Evolutionary conservation across 208 protist genomes (phyloP), one percentile per base, ranked within the genome.

Genomic region (Trypanosoma mega): DNA sequence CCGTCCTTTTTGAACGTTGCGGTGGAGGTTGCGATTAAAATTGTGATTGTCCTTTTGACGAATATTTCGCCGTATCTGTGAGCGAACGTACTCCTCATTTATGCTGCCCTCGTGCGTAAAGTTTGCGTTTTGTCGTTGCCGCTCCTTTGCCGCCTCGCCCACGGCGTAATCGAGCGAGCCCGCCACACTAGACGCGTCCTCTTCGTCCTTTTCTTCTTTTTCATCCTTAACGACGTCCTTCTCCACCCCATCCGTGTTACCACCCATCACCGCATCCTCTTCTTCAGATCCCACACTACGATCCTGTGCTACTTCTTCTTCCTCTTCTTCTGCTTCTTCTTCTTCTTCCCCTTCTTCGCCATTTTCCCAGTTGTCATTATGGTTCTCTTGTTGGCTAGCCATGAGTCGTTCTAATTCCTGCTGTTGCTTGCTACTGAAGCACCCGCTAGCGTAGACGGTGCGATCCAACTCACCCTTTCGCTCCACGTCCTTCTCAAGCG

Each of bases 1-100:
- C 3, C 84, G 75, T 23, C 87, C 87, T 67, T 94, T 94, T 60
- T 91, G 83, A n/a, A 81, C 66, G 56, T 94, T 94, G 39, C 87
- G 78, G 63, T 91, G 80, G n/a, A 94, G 68, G n/a, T 76, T 46
- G 11, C 62, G 48, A 52, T 94, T 82, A 45, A 94, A 94, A 20
- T 90, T 74, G 18, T 66, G 70, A 72, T 90, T 91, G 47, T 87
- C 78, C 21, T 67, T 69, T 30, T 70, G 66, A 3, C 76, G 72
- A 63, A 91, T 69, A 36, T 69, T 64, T 33, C 76, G 77, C 21
- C 80, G 75, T 33, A 94, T 72, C 45, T 87, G 80, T 20, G 76
- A 58, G 49, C 82, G 83, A 14, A 93, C 64, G 43, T 93, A 78
- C 3, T 78, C 73, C 55, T 82, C 72, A 56, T 93, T 89, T 51